phyloP scores from a whole-genome alignment of 768 basidiomycete genomes.

The Psilocybe cyanescens region DNA sequence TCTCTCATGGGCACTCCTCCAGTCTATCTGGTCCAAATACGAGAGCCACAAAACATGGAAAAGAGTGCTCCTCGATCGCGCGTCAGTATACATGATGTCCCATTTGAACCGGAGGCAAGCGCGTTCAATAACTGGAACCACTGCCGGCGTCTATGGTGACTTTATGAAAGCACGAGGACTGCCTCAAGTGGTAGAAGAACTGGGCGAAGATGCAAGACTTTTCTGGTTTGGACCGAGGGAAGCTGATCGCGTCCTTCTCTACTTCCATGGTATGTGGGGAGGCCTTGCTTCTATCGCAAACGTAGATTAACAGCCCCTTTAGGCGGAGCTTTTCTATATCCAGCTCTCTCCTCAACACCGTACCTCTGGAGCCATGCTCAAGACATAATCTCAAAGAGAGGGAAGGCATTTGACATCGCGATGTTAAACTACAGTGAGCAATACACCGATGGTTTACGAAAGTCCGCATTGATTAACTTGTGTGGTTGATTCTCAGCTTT shows the following conservation, averaged over 20 bases:
- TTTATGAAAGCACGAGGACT: conserved; percentile 20
- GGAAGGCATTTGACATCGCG: conserved; percentile 9
- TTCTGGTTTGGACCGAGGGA: conserved; percentile 32
- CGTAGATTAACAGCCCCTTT: neutral
- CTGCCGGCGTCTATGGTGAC: conserved; percentile 16
- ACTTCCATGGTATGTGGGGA: conserved; percentile 22
- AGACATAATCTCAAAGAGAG: conserved; percentile 1
- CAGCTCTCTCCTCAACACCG: neutral
- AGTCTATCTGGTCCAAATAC: neutral
- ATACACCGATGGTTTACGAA: neutral
- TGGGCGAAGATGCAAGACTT: conserved; percentile 24
- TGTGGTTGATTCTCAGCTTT: conserved; percentile 18
- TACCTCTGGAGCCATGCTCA: conserved; percentile 21
- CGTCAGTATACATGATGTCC: neutral
- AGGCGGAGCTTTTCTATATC: conserved; percentile 20
- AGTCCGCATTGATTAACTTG: neutral
- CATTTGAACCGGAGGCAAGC: neutral
- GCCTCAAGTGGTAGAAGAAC: conserved; percentile 21
- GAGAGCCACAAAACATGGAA: neutral
- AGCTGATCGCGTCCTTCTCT: conserved; percentile 29
- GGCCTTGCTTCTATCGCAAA: neutral
- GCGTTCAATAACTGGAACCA: neutral
- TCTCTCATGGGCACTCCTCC: neutral
- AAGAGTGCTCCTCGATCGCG: neutral
- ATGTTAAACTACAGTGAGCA: conserved; percentile 12